Evolutionary conservation across 495 filamentous ascomycete species (phyloP), one percentile per base, ranked within the genome.

Genomic region (Aspergillus homomorphus): DNA sequence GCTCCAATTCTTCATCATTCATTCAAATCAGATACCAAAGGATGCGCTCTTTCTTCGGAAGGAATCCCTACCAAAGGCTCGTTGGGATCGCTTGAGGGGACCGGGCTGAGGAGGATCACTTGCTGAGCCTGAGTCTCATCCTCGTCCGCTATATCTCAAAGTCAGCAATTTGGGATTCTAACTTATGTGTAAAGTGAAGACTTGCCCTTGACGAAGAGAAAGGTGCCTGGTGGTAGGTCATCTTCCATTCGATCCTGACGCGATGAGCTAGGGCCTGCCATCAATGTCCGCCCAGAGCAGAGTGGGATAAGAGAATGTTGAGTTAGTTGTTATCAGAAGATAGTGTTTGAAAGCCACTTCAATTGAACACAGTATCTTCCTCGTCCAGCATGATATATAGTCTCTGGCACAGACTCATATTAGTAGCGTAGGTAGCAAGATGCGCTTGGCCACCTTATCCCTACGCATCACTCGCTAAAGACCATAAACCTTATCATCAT

Each of bases 81-180:
- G 48, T 75, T 75, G 8, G 71, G 69, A 44, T 75, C 71, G 33
- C 48, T 60, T 5, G 65, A 67, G 12, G 70, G 72, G 5, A 70
- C 30, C 0, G 72, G 72, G 22, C 67, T 63, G 3, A 72, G 69
- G 44, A 70, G 55, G 8, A 75, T 33, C 21, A 56, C 51, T 7
- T 56, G 61, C 30, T 62, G 56, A 7, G 49, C 56, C 10, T 68
- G 53, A 0, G 54, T 20, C 26, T 67, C 67, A 6, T 44, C 52
- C 9, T 54, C 63, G 43, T 66, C 59, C 5, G 68, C 72, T 69
- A 20, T 20, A 42, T 28, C 33, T 2, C 12, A 38, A 5, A 10
- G 12, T 38, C 12, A 38, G 33, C 15, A 2, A 10, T 12, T 38
- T 38, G 16, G 15, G 1, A 15, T 20, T 1, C 5, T 23, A 45